These are phyloP conservation scores for Stephania japonica DNA, from an alignment of 164 flowering plant genomes.

Conservation along the genomic window DNA sequence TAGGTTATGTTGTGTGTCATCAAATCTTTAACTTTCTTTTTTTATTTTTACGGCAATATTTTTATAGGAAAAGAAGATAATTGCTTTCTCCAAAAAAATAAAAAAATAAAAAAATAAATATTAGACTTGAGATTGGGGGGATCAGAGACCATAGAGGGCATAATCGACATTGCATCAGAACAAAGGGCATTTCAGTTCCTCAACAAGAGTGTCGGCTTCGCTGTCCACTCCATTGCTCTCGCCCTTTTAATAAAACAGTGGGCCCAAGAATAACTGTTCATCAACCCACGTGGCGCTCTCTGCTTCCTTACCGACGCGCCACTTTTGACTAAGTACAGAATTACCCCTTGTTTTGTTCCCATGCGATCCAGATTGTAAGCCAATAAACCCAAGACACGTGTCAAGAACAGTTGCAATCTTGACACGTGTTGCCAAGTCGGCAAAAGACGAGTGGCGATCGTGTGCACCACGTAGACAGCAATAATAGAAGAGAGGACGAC, in stretches of 20 bases:
- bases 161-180: neutral
- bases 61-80: no score
- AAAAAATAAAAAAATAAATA: no score
- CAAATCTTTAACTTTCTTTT: no score
- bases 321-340: neutral
- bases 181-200: conserved; percentile 1
- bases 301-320: neutral
- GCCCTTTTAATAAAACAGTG: neutral
- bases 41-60: no score
- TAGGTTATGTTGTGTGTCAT: no score
- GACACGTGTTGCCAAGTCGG: no score
- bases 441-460: no score
- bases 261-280: neutral
- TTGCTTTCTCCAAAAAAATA: no score
- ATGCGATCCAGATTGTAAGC: no score
- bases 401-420: neutral
- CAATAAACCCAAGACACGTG: neutral
- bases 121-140: neutral
- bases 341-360: neutral
- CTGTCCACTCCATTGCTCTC: neutral
- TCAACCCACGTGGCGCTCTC: neutral
- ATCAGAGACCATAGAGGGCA: neutral
- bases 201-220: neutral
- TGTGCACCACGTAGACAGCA: no score
- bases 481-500: no score